Percentiles rank a stretch among this genome's conserved stretches.
phyloP scores from a whole-genome alignment of 2,329 filamentous ascomycete genomes.

The Ramularia collo-cygni region DNA sequence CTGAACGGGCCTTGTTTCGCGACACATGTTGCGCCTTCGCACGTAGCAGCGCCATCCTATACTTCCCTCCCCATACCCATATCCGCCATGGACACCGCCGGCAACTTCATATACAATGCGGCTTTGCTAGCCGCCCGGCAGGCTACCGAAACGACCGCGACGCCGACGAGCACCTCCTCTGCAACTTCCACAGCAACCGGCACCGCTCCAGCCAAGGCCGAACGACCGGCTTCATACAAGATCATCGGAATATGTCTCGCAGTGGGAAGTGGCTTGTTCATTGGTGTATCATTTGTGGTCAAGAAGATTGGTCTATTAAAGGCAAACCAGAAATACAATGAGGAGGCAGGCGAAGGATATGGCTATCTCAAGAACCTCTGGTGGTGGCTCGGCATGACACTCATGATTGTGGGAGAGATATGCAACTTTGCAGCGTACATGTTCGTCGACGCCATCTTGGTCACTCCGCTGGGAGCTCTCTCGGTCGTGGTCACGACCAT shows the following conservation, averaged over 20 bases:
- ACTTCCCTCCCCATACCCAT: constrained; percentile 4
- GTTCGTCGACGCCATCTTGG: constrained; percentile 92
- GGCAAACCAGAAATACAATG: constrained; percentile 93
- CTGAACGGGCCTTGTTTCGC: too few relatives aligned
- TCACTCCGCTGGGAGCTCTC: constrained; percentile 84
- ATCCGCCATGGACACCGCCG: constrained; percentile 38
- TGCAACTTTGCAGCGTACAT: constrained; percentile 97
- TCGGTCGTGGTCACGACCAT: constrained; percentile 90
- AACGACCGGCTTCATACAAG: constrained; percentile 62
- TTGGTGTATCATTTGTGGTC: constrained; percentile 88
- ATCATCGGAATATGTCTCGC: constrained; percentile 80
- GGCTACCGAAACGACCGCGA: constrained; percentile 28
- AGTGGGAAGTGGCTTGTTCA: constrained; percentile 81
- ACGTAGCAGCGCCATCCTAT: neutral
- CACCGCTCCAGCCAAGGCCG: constrained; percentile 13
- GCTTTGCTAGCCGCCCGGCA: constrained; percentile 39
- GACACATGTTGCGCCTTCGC: too few relatives aligned
- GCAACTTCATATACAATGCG: constrained; percentile 34
- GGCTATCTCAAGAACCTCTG: constrained; percentile 90
- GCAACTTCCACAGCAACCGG: constrained; percentile 19
- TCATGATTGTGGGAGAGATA: constrained; percentile 95
- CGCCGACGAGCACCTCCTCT: constrained; percentile 13
- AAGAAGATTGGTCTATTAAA: constrained; percentile 89
- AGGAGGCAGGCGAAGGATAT: constrained; percentile 92
- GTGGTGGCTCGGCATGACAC: constrained; percentile 93